Evolutionary conservation across 495 filamentous ascomycete species (phyloP), one percentile per base, ranked within the genome.

Genomic region (Cryomyces antarcticus): DNA sequence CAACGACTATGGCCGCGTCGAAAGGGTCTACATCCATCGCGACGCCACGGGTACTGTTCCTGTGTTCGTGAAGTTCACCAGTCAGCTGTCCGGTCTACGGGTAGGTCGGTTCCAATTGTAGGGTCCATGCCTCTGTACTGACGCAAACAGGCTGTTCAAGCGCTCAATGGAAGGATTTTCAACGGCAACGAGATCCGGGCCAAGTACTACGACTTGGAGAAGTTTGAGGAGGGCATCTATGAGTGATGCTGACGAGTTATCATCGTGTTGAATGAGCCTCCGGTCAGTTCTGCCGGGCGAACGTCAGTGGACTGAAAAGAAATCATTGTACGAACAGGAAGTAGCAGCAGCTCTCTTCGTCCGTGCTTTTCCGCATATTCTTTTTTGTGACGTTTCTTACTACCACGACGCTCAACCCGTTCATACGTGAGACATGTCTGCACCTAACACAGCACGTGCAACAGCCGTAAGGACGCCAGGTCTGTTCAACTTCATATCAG

Each of bases 41-140:
- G 49, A 61, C 41, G 61, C 60, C 10, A 66, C 60, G 3, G 57
- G 62, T 9, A 62, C 68, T 31, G 60, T 70, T 5, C 71, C 73
- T 13, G 88, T 96, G 11, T 97, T 89, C 62, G 80, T 97, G 50
- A 80, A 88, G 60, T 97, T 96, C 54, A 82, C 77, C 0, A 78
- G 75, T 47, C 70, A 72, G 51, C 58, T 94, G 39, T 83, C 77
- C 36, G 89, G 85, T 36, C 53, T 94, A 44, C 69, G 82, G 62
- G 83, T 88, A 64, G 59, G 76, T 68, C 17, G 37, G 28, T 42
- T 43, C 3, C 6, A 10, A 36, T 36, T 2, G 12, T 36, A 13
- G 33, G 12, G 1, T 36, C 9, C 33, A 36, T 36, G 17, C 2
- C 17, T 35, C 9, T 12, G 7, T 9, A 35, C 33, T 35, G 9